Percentiles rank a stretch among this genome's conserved stretches.
These are phyloP conservation scores for Clausena lansium DNA, from an alignment of 345 rosid genomes.

Conservation along the genomic window DNA sequence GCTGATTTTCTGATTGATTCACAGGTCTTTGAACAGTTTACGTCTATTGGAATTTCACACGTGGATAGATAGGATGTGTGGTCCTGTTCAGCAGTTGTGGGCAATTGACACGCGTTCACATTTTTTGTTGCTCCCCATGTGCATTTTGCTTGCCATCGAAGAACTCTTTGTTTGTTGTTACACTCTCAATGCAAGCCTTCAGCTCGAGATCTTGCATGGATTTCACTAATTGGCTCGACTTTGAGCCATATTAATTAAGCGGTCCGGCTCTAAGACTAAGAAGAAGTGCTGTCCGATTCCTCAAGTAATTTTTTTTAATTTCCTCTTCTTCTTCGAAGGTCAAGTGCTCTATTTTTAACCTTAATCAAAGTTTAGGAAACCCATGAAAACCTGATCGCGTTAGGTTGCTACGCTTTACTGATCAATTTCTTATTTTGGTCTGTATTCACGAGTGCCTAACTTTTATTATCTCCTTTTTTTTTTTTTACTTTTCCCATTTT, in stretches of 20 bases:
- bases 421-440: no score
- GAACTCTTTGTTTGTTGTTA: slow-evolving; percentile 19
- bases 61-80: slow-evolving; percentile 37
- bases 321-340: background rate
- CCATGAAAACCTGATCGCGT: background rate
- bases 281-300: background rate
- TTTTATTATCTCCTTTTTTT: background rate
- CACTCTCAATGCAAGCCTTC: background rate
- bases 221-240: background rate
- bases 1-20: slow-evolving; percentile 20
- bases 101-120: slow-evolving; percentile 29
- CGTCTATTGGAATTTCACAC: slow-evolving; percentile 12
- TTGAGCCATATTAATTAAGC: slow-evolving; percentile 6
- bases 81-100: slow-evolving; percentile 25
- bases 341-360: background rate
- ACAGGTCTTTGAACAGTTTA: slow-evolving; percentile 9
- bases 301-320: background rate
- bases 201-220: background rate
- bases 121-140: slow-evolving; percentile 47
- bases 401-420: background rate
- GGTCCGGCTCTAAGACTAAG: background rate
- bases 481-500: background rate
- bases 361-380: no score
- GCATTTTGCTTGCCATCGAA: slow-evolving; percentile 25
- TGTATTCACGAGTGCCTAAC: background rate